Conservation (phyloP, 1,284 basidiomycete genomes). For the Ustilago trichophora region DNA sequence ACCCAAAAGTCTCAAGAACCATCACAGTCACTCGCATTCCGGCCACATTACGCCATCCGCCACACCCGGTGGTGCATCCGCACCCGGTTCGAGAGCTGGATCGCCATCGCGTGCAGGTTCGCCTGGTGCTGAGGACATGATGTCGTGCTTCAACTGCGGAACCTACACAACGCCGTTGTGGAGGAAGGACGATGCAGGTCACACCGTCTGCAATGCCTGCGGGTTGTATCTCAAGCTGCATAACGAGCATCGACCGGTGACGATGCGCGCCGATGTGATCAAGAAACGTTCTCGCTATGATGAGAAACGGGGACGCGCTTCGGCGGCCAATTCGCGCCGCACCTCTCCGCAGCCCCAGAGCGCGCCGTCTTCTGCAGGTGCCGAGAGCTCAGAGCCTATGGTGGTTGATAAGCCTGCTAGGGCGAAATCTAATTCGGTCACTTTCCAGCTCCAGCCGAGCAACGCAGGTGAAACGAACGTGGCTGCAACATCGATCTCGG, state of each 20-base stretch:
- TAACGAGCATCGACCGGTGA: conserved; percentile 54
- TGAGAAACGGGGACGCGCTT: conserved; percentile 37
- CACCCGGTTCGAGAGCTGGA: conserved; percentile 31
- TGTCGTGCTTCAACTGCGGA: conserved; percentile 63
- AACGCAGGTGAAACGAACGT: background rate
- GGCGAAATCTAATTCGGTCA: conserved; percentile 25
- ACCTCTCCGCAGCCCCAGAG: conserved; percentile 43
- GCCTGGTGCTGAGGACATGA: conserved; percentile 33
- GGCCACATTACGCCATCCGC: conserved; percentile 46
- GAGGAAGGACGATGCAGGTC: conserved; percentile 60
- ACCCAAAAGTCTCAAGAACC: conserved; percentile 56
- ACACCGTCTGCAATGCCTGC: conserved; percentile 62
- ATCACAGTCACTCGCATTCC: conserved; percentile 47
- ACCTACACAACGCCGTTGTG: conserved; percentile 63
- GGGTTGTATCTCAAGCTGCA: conserved; percentile 62
- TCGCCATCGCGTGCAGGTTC: conserved; percentile 31
- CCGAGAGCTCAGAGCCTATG: conserved; percentile 13
- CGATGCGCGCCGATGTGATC: conserved; percentile 63
- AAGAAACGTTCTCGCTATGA: conserved; percentile 62
- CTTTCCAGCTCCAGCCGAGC: conserved; percentile 17
- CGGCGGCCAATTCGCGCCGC: conserved; percentile 21
- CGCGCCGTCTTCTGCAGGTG: background rate
- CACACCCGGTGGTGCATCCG: conserved; percentile 42
- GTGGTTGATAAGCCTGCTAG: conserved; percentile 21
- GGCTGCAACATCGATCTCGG: background rate